Evolutionary conservation across 78 protist genomes (phyloP), one percentile per base, ranked within the genome.

Genomic region (Bodo saltans): DNA sequence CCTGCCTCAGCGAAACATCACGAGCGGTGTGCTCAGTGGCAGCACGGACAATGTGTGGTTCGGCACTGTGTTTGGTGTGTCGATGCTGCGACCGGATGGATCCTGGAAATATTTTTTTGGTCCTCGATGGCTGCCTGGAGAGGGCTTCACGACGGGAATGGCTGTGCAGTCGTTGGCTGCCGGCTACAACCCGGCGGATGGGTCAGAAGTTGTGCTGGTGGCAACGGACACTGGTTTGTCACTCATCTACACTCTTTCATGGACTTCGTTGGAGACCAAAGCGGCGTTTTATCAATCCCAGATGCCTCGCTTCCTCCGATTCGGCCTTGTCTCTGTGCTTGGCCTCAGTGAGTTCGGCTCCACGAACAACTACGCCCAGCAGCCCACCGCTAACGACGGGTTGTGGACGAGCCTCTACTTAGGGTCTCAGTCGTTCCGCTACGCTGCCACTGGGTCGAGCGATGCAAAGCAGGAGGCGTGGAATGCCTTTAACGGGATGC

Each of bases 351-450:
- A 30, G 26, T 72, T 4, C 23, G 86, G 86, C 41, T 1, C 38
- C 69, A 27, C 26, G 30, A 12, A 33, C n/a, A 3, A 40, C n/a
- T 70, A 34, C 40, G 32, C 53, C n/a, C 17, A 1, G 32, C 33
- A 4, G 33, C 60, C 69, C 8, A 42, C 11, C 71, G 86, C 68
- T 53, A 72, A 70, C 47, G 74, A 72, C 79, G 86, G 79, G 39
- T 34, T 83, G 73, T 83, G 86, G 86, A 83, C 86, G 33, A 1
- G 60, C 11, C 3, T 72, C 72, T 25, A 21, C 38, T 42, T 83
- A 29, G 78, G 38, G 35, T 3, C 85, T 30, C 42, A 70, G 71
- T 35, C 70, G 41, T 72, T 68, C 68, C 39, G 41, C 42, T 52
- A 30, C 35, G 86, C 71, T 30, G 52, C 70, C 42, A 72, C 79